Evolutionary conservation across 345 rosid species (phyloP), one percentile per base, ranked within the genome.

Genomic region (Eucalyptus erythrocorys): DNA sequence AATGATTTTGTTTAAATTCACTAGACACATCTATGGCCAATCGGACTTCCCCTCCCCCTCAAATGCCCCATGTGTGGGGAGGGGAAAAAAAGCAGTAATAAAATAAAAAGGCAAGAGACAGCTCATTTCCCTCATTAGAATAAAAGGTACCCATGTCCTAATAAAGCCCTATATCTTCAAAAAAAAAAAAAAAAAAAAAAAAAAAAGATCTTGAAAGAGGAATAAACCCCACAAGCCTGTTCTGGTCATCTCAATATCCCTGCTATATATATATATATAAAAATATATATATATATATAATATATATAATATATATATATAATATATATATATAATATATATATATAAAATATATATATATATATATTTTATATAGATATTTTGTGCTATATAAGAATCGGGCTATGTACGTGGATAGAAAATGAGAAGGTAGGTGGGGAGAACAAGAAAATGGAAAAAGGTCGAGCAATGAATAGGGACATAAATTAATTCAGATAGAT

Each of bases 391-490:
- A 76, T 17, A 55, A 51, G 14, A 66, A 81, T 57, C 42, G 37
- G 86, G 34, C 45, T 50, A 45, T 87, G 88, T 45, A 47, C 85
- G 50, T 76, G 80, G 40, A 86, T 48, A 82, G 43, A 76, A 71
- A 24, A 85, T 37, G 89, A 87, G 89, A 68, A 47, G 89, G 94
- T 87, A 66, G 94, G 94, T 89, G 90, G 53, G 88, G 92, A 90
- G 87, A 91, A 91, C 90, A 93, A 89, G 90, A 90, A 92, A 89
- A 93, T 89, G 88, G 90, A 91, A 90, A 90, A 92, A 90, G 85
- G 81, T 10, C 47, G 84, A 21, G 47, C 84, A 22, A 76, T 22
- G 84, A 21, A 76, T 40, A 21, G 27, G 84, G 14, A 76, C 24
- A 76, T 21, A 22, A 76, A 40, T 30, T 10, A 76, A 10, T 42